Base-by-base conservation (phyloP, 2,329 filamentous ascomycete genomes). In the Pestalotiopsis fici region DNA sequence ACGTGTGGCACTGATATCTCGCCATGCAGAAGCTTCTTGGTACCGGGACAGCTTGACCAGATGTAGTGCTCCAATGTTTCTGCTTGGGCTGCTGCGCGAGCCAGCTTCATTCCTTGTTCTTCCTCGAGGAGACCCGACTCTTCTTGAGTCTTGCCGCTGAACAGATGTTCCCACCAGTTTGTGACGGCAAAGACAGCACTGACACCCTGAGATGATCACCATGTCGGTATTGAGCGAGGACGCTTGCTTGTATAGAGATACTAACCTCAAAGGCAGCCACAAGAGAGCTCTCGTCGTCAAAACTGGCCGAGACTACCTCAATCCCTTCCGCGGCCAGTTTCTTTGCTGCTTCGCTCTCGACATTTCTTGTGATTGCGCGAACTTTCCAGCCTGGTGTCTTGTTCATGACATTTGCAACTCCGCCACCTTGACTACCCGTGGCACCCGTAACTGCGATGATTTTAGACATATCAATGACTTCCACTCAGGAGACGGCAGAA, bases 21-120 rank as follows among this genome's bases (percentile, higher is more conserved):
- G 0, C 79, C 79, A 5, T 68, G 65, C 2, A 75, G 74, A 15
- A 75, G 68, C 18, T 65, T 69, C 56, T 70, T 74, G 13, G 74
- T 71, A 62, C 77, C 74, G 3, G 82, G 81, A 1, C 78, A 71
- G 0, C 81, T 83, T n/a, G 78, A 81, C 80, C 81, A 83, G 67
- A 83, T 74, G 69, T 78, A 83, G 66, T 83, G 79, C 68, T 82
- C 74, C 3, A 84, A 72, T 0, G 79, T 77, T 0, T 68, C 18
- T 0, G 73, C 78, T 18, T 70, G 66, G 0, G 78, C 74, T 4
- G 81, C 81, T 3, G 81, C 81, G 6, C 74, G 73, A 3, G 80
- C 81, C 9, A 83, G 69, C 27, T 79, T 82, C 71, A 78, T 78
- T 11, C 78, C 82, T 27, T 81, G 80, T 9, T 69, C 64, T 57